phyloP scores from a whole-genome alignment of 139 green algal species.

The Micromonas pusilla region DNA sequence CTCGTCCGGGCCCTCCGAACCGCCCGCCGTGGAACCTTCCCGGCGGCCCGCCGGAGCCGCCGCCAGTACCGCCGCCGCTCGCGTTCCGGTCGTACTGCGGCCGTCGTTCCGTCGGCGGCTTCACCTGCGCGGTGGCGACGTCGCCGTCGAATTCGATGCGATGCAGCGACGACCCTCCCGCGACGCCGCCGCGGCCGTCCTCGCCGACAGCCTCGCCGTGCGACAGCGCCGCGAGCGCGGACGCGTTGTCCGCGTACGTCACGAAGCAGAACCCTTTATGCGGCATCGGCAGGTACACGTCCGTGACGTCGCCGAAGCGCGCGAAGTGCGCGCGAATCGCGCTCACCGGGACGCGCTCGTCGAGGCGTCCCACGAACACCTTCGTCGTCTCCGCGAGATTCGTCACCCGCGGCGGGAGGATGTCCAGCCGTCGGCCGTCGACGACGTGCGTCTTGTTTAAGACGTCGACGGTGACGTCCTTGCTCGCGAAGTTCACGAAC shows the following conservation, averaged over 20 bases:
- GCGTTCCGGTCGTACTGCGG: background rate
- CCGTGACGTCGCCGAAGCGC: background rate
- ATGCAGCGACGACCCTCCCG: background rate
- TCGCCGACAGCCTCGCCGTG: background rate
- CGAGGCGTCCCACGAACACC: background rate
- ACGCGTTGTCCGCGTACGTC: background rate
- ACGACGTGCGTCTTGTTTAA: background rate
- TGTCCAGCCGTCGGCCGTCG: background rate
- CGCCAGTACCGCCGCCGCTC: too few relatives aligned
- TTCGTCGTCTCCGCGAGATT: background rate
- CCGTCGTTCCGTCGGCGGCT: background rate
- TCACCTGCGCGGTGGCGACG: constrained; percentile 7
- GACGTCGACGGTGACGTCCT: background rate
- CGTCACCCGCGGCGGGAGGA: constrained; percentile 3
- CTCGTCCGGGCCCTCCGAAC: background rate
- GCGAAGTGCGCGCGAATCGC: background rate
- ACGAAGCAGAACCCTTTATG: background rate
- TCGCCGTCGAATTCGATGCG: background rate
- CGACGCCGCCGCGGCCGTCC: background rate
- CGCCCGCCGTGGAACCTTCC: background rate
- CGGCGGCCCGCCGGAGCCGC: too few relatives aligned
- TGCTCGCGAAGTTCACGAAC: constrained; percentile 2
- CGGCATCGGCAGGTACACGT: constrained; percentile 1
- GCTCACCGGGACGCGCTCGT: background rate
- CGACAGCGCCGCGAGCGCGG: background rate